phyloP scores from a whole-genome alignment of 192 early-diverging fungal species.

The Mortierella hygrophila region DNA sequence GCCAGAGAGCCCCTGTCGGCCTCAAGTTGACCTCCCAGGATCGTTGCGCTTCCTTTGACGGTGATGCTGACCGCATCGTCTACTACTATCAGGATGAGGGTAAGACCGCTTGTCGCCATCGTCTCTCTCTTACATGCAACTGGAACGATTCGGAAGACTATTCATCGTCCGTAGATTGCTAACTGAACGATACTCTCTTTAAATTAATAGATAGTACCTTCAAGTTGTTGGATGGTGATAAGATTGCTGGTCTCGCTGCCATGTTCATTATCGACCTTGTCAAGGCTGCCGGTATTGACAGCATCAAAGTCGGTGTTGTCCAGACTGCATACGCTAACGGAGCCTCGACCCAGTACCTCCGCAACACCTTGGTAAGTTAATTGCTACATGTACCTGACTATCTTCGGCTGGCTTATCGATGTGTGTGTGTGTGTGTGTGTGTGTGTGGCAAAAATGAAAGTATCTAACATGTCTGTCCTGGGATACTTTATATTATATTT shows the following conservation, averaged over 20 bases:
- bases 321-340: slow-evolving; percentile 99
- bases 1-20: slow-evolving; percentile 84
- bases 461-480: neutral
- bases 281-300: slow-evolving; percentile 79
- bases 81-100: slow-evolving; percentile 92
- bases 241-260: slow-evolving; percentile 96
- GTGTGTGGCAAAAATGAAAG: neutral
- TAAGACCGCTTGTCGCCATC: slow-evolving; percentile 26
- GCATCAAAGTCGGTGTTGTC: slow-evolving; percentile 93
- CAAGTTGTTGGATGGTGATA: slow-evolving; percentile 97
- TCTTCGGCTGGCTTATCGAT: neutral
- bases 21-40: slow-evolving; percentile 72
- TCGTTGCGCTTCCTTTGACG: slow-evolving; percentile 93
- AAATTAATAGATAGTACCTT: slow-evolving; percentile 73
- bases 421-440: neutral
- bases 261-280: slow-evolving; percentile 94
- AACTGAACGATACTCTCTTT: neutral
- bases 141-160: neutral
- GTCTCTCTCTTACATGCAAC: neutral
- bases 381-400: neutral
- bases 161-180: neutral
- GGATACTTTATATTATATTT: slow-evolving; percentile 28
- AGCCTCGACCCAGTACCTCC: slow-evolving; percentile 93
- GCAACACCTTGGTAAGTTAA: slow-evolving; percentile 80
- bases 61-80: slow-evolving; percentile 98